These are phyloP conservation scores for Globisporangium cystogenes DNA, from an alignment of 352 stramenopile species.

Conservation along the genomic window DNA sequence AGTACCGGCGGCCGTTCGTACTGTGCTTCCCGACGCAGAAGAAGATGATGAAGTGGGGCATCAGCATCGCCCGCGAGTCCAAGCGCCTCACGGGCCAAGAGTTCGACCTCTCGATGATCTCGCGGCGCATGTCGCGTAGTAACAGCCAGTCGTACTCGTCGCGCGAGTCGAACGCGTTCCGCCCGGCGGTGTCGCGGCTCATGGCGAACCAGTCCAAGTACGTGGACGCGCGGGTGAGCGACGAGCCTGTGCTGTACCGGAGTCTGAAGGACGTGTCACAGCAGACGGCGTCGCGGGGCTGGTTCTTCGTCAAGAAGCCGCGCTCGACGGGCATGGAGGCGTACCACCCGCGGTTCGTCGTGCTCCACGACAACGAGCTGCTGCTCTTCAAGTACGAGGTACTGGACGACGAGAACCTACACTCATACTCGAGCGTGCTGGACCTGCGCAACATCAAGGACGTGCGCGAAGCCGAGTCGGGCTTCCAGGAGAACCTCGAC, in stretches of 20 bases:
- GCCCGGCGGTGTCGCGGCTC: constrained; percentile 53
- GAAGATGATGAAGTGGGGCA: constrained; percentile 86
- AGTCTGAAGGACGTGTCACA: constrained; percentile 74
- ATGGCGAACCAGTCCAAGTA: constrained; percentile 82
- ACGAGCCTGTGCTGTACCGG: constrained; percentile 47
- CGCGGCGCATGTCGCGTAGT: constrained; percentile 48
- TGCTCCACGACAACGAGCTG: constrained; percentile 71
- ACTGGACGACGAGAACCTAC: constrained; percentile 57
- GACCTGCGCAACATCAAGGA: constrained; percentile 77
- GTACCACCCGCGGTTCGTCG: constrained; percentile 82
- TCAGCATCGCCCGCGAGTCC: constrained; percentile 65
- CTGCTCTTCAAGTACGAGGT: constrained; percentile 88
- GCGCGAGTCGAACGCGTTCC: constrained; percentile 52
- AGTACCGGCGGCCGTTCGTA: constrained; percentile 74
- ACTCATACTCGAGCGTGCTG: constrained; percentile 59
- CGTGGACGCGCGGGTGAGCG: constrained; percentile 43
- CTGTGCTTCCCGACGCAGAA: constrained; percentile 75
- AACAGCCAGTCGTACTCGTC: constrained; percentile 58
- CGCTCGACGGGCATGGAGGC: constrained; percentile 53
- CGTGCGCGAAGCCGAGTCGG: constrained; percentile 74
- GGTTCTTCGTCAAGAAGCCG: constrained; percentile 84
- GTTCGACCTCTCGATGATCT: constrained; percentile 75
- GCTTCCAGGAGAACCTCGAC: constrained; percentile 77
- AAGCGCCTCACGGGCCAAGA: constrained; percentile 78
- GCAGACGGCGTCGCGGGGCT: constrained; percentile 61